Evolutionary conservation across 768 basidiomycete genomes (phyloP).

Genomic region (Agrocybe chaxingu): DNA sequence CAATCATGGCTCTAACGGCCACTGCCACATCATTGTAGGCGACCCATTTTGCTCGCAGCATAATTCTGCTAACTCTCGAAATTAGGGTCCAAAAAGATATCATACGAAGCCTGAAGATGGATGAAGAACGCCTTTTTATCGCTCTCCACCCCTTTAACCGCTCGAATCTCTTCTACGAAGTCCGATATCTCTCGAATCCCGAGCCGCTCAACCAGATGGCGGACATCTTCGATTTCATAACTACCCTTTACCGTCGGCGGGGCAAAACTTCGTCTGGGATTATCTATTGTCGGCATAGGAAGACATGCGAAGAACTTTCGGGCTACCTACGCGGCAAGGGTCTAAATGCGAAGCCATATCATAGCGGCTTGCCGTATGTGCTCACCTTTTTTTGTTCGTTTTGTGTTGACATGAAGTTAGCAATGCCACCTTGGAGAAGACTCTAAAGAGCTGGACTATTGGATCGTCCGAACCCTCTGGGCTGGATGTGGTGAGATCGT

Average conservation of each 20-base stretch:
- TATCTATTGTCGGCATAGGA: conserved; percentile 71
- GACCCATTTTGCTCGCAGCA: background rate
- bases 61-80: background rate
- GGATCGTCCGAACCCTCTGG: no score
- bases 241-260: conserved; percentile 55
- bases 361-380: conserved; percentile 62
- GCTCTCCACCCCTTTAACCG: conserved; percentile 83
- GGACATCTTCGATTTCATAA: conserved; percentile 66
- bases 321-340: conserved; percentile 63
- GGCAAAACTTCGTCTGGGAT: conserved; percentile 66
- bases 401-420: conserved; percentile 23
- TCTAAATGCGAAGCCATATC: conserved; percentile 67
- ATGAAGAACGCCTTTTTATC: conserved; percentile 48
- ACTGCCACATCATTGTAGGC: conserved; percentile 71
- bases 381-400: background rate
- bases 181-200: conserved; percentile 59
- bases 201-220: conserved; percentile 54
- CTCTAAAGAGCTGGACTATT: conserved; percentile 56
- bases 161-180: conserved; percentile 79
- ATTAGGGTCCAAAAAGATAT: conserved; percentile 75
- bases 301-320: conserved; percentile 66
- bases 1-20: conserved; percentile 87
- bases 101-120: conserved; percentile 60
- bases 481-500: conserved; percentile 44
- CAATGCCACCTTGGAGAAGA: conserved; percentile 48